phyloP scores from a whole-genome alignment of 345 rosid species.

The Populus nigra region DNA sequence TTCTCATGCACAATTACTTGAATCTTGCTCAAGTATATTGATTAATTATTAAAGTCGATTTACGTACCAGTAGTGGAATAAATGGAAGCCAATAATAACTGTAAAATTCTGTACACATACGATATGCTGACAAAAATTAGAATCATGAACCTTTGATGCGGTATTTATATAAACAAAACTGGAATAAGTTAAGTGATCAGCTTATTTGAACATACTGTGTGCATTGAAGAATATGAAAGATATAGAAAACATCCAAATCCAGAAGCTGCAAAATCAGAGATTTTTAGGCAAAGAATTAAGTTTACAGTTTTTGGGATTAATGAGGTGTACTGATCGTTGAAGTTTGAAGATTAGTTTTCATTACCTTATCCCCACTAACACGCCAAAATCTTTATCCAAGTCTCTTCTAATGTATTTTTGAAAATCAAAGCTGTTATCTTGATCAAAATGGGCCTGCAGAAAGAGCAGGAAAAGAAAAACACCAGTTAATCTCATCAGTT shows the following conservation, averaged over 20 bases:
- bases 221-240: constrained; percentile 71
- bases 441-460: constrained; percentile 70
- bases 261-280: constrained; percentile 49
- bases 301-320: neutral
- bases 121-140: neutral
- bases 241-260: constrained; percentile 61
- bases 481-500: neutral
- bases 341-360: neutral
- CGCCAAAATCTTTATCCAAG: constrained; percentile 65
- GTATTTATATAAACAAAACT: neutral
- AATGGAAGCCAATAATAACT: constrained; percentile 78
- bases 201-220: constrained; percentile 39
- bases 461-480: neutral
- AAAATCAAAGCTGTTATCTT: constrained; percentile 57
- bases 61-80: constrained; percentile 65
- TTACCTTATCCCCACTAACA: constrained; percentile 62
- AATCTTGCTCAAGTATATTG: neutral
- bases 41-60: neutral
- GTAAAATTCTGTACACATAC: constrained; percentile 44
- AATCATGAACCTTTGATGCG: neutral
- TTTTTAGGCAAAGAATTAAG: constrained; percentile 2
- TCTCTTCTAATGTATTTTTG: constrained; percentile 77
- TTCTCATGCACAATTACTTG: neutral
- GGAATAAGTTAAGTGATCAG: neutral
- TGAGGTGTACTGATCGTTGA: neutral